Evolutionary conservation across 208 protist species (phyloP).

Genomic region (Herpetomonas tarakana): DNA sequence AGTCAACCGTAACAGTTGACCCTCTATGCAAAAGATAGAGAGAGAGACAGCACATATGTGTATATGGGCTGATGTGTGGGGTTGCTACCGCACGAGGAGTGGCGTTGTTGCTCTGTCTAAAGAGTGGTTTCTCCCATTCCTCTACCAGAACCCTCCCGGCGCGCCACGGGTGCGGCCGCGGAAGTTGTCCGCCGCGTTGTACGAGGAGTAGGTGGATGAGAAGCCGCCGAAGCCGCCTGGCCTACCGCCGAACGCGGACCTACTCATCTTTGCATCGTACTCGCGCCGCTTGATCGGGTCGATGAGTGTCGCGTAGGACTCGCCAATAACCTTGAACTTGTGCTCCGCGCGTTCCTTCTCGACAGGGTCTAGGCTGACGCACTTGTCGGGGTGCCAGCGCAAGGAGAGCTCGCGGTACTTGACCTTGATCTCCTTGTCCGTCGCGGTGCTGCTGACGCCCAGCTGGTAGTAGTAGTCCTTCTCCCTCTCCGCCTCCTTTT

Average conservation of each 20-base stretch:
- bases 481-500: slow-evolving; percentile 77
- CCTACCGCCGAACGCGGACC: slow-evolving; percentile 36
- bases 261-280: slow-evolving; percentile 79
- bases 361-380: slow-evolving; percentile 51
- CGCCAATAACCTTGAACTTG: slow-evolving; percentile 90
- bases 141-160: slow-evolving; percentile 56
- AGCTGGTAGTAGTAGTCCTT: slow-evolving; percentile 90
- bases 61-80: too few species aligned
- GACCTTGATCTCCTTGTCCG: slow-evolving; percentile 78
- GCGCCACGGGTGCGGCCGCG: slow-evolving; percentile 48
- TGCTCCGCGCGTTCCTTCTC: slow-evolving; percentile 79
- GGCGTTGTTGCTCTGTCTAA: too few species aligned
- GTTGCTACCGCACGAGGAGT: too few species aligned
- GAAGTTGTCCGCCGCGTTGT: slow-evolving; percentile 35
- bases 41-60: too few species aligned
- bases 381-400: slow-evolving; percentile 91
- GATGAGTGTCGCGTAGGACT: slow-evolving; percentile 76
- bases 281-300: slow-evolving; percentile 73
- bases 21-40: too few species aligned
- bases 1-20: too few species aligned
- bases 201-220: slow-evolving; percentile 36
- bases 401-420: slow-evolving; percentile 89
- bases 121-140: slow-evolving; percentile 8
- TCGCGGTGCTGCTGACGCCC: slow-evolving; percentile 58
- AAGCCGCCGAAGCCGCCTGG: slow-evolving; percentile 34